A percentile compares a stretch with the other conserved stretches of the same genome.
Conservation (phyloP, 1,139 yeast genomes). For the Taiozyma sp. region DNA sequence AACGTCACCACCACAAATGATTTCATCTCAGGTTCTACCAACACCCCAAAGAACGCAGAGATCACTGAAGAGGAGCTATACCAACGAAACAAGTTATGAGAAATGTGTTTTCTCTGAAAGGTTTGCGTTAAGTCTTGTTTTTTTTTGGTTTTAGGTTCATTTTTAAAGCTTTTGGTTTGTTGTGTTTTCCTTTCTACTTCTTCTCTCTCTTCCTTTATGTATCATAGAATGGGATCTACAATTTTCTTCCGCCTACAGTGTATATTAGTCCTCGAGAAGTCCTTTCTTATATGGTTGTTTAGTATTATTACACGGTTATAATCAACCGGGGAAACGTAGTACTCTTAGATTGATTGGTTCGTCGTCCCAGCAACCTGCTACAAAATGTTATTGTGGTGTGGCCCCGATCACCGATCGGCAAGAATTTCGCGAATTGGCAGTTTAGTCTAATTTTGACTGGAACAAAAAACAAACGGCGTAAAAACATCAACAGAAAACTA, state of each 20-base stretch:
- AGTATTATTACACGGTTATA: too few relatives aligned
- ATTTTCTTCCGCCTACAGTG: background rate
- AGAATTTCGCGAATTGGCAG: too few relatives aligned
- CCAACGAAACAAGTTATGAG: background rate
- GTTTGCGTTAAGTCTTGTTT: background rate
- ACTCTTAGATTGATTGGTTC: too few relatives aligned
- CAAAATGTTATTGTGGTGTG: too few relatives aligned
- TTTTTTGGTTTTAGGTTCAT: background rate
- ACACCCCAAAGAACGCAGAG: background rate
- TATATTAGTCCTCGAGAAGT: background rate
- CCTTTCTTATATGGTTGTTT: background rate
- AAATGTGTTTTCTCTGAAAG: background rate
- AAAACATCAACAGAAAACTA: too few relatives aligned
- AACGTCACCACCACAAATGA: slow-evolving; percentile 17
- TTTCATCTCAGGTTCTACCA: slow-evolving; percentile 10
- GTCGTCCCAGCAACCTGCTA: too few relatives aligned
- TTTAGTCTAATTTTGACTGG: too few relatives aligned
- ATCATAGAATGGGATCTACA: background rate
- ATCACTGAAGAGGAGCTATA: background rate
- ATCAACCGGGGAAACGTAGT: too few relatives aligned
- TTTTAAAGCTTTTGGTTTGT: background rate
- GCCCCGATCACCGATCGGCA: too few relatives aligned
- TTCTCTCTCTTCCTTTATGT: background rate
- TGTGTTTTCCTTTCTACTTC: background rate
- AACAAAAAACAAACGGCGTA: too few relatives aligned